A percentile compares a stretch with the other conserved stretches of the same genome.
Conservation (phyloP, 164 flowering plant species). For the Kalanchoe fedtschenkoi region DNA sequence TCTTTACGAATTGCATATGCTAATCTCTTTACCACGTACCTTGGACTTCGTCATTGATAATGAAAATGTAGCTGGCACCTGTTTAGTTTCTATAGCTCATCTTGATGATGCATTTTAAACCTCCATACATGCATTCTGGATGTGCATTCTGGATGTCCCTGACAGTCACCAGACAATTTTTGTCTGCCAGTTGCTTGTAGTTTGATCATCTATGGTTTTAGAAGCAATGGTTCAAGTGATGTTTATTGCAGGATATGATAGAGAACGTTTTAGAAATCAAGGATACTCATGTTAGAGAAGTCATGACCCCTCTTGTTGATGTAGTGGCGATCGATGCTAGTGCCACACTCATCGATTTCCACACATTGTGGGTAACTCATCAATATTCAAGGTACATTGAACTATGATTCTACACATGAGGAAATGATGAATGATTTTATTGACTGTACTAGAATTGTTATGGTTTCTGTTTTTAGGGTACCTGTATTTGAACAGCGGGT, state of each 20-base stretch:
- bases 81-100: too few relatives aligned
- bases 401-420: neutral
- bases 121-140: too few relatives aligned
- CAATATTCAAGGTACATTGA: slow-evolving; percentile 78
- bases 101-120: too few relatives aligned
- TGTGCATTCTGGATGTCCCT: too few relatives aligned
- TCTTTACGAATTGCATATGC: too few relatives aligned
- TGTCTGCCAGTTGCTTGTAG: neutral
- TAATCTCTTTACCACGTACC: too few relatives aligned
- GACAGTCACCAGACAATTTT: too few relatives aligned
- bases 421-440: neutral
- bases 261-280: slow-evolving; percentile 97
- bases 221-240: neutral
- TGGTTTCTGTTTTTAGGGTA: slow-evolving; percentile 40
- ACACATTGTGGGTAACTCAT: slow-evolving; percentile 78
- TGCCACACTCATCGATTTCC: slow-evolving; percentile 80
- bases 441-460: neutral
- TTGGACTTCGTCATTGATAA: too few relatives aligned
- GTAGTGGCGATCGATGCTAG: slow-evolving; percentile 95
- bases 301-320: slow-evolving; percentile 99
- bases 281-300: slow-evolving; percentile 96
- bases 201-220: neutral
- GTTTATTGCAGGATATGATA: slow-evolving; percentile 86
- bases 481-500: slow-evolving; percentile 98
- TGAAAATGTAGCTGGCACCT: too few relatives aligned